Evolutionary conservation across 805 yeast genomes (phyloP).

Genomic region (Dipodascopsis tothii): DNA sequence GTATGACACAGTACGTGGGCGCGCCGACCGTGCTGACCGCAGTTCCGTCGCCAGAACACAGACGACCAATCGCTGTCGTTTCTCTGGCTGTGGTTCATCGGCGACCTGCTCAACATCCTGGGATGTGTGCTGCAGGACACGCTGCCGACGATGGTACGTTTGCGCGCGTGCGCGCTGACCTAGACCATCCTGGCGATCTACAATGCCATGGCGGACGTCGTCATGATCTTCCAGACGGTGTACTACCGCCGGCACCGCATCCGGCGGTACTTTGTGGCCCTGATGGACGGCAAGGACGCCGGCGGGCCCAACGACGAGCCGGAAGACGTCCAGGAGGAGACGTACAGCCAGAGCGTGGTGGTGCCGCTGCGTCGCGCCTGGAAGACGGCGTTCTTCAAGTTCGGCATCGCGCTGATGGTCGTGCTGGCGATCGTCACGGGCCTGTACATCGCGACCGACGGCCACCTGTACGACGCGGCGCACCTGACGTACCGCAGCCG

Average conservation of each 20-base stretch:
- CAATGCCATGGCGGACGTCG: conserved; percentile 84
- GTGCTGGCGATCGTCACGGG: conserved; percentile 51
- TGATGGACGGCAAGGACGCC: conserved; percentile 28
- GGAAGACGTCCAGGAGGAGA: conserved; percentile 8
- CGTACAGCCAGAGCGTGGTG: conserved; percentile 18
- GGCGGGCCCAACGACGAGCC: conserved; percentile 7
- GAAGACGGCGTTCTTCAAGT: conserved; percentile 11
- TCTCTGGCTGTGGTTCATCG: conserved; percentile 83
- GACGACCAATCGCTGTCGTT: conserved; percentile 86
- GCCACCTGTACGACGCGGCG: conserved; percentile 32
- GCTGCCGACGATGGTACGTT: conserved; percentile 70
- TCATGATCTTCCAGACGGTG: conserved; percentile 74
- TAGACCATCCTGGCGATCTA: conserved; percentile 74
- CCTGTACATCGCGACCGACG: conserved; percentile 35
- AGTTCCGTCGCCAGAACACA: conserved; percentile 68
- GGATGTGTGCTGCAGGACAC: conserved; percentile 89
- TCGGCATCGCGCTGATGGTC: conserved; percentile 70
- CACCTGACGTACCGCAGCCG: conserved; percentile 33
- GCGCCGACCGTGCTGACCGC: background rate
- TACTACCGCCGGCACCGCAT: conserved; percentile 64
- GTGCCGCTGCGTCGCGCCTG: conserved; percentile 20
- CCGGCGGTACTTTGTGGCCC: conserved; percentile 44
- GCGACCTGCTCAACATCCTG: conserved; percentile 86
- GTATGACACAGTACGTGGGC: conserved; percentile 59
- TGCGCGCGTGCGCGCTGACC: background rate